Conservation (phyloP, 345 rosid species). For the Schrenkiella parvula region DNA sequence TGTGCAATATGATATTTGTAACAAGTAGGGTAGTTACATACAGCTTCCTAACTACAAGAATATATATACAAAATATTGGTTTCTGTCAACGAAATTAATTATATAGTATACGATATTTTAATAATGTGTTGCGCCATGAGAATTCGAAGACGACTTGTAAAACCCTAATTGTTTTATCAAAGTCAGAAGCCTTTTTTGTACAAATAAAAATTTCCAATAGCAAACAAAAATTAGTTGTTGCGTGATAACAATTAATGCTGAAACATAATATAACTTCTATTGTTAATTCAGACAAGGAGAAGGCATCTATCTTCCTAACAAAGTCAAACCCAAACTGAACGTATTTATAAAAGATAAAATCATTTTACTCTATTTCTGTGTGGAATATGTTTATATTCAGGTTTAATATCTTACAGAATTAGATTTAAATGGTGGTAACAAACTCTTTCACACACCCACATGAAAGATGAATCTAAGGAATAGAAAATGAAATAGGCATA, state of each 20-base stretch:
- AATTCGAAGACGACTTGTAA: background rate
- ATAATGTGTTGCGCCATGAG: background rate
- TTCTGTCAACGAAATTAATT: background rate
- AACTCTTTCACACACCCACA: background rate
- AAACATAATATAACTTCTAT: background rate
- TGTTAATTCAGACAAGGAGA: background rate
- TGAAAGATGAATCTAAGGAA: background rate
- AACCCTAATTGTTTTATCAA: constrained; percentile 9
- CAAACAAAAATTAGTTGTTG: background rate
- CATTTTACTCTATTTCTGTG: background rate
- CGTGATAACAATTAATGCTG: background rate
- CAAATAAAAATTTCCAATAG: background rate
- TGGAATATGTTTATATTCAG: background rate
- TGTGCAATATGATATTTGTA: background rate
- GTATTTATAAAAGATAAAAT: background rate
- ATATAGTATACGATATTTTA: background rate
- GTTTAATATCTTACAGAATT: background rate
- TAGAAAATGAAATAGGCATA: background rate
- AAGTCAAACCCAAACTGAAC: background rate
- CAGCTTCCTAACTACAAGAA: background rate
- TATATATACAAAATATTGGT: background rate
- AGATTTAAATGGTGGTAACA: background rate
- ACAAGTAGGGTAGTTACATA: background rate
- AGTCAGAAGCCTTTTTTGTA: background rate
- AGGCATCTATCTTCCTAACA: background rate